A percentile compares a stretch with the other conserved stretches of the same genome.
These are phyloP conservation scores for Penicillium sp. DNA, from an alignment of 2,329 filamentous ascomycete genomes.

Conservation along the genomic window DNA sequence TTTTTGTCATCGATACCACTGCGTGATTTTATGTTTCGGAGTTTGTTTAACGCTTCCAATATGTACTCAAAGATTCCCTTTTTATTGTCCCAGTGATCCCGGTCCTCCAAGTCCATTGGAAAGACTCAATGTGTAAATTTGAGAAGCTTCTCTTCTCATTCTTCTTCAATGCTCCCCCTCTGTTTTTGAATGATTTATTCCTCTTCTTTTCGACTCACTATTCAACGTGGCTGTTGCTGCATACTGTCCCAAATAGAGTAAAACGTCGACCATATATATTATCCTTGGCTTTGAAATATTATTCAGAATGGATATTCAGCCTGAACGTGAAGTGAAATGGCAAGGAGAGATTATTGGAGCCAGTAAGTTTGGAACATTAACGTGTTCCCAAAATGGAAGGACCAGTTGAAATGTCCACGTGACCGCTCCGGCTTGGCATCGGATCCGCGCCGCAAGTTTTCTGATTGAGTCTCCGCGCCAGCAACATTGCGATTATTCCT, in stretches of 20 bases:
- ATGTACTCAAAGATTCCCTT: background rate
- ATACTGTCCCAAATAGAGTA: too few species aligned
- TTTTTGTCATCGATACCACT: background rate
- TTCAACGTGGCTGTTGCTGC: too few species aligned
- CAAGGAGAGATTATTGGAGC: too few species aligned
- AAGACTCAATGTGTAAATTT: background rate
- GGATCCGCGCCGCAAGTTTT: conserved; percentile 39
- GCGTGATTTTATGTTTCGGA: background rate
- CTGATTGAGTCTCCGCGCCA: conserved; percentile 19
- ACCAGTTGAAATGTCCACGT: conserved; percentile 23
- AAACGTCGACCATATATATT: too few species aligned
- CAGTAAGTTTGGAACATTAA: background rate
- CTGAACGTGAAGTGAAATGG: too few species aligned
- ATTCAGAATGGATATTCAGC: too few species aligned
- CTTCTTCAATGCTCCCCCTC: background rate
- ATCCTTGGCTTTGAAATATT: too few species aligned
- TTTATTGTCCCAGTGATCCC: background rate
- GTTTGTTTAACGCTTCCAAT: background rate
- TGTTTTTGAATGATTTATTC: background rate
- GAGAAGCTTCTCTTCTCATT: background rate
- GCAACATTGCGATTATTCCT: background rate
- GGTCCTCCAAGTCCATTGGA: background rate
- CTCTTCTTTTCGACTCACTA: too few species aligned
- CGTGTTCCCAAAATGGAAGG: background rate
- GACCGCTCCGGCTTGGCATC: conserved; percentile 36